phyloP scores from a whole-genome alignment of 345 rosid species.

The Hibiscus syriacus region DNA sequence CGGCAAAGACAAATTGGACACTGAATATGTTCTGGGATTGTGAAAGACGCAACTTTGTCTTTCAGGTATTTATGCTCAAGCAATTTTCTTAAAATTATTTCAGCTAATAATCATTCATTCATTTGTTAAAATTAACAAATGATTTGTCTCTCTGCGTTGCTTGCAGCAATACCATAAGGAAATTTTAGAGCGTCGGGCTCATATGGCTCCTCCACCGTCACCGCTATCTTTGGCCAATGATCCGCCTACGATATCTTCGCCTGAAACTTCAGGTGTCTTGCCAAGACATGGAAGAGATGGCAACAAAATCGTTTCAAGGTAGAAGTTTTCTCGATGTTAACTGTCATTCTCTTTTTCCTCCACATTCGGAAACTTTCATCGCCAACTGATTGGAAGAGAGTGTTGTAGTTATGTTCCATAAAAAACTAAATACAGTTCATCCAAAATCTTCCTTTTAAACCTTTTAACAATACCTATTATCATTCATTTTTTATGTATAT shows the following conservation, averaged over 20 bases:
- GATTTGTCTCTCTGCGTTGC: neutral
- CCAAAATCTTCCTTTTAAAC: too few relatives aligned
- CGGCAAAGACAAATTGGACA: conserved; percentile 71
- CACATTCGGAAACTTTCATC: conserved; percentile 3
- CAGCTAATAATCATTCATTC: neutral
- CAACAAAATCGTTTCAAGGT: conserved; percentile 25
- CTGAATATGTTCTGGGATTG: conserved; percentile 90
- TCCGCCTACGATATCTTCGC: conserved; percentile 26
- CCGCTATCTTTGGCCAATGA: conserved; percentile 27
- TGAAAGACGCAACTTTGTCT: conserved; percentile 90
- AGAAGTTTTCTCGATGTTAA: conserved; percentile 16
- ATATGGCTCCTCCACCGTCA: conserved; percentile 41
- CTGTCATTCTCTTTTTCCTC: neutral
- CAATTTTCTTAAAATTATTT: neutral
- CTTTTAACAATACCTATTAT: too few relatives aligned
- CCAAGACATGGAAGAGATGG: conserved; percentile 49
- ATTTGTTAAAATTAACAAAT: neutral
- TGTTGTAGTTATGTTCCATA: conserved; percentile 12
- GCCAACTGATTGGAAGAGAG: conserved; percentile 13
- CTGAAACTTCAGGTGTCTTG: conserved; percentile 24
- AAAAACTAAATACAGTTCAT: too few relatives aligned
- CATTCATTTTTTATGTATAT: too few relatives aligned
- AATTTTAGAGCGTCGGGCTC: conserved; percentile 37
- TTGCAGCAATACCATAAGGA: conserved; percentile 69
- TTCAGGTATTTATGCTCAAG: conserved; percentile 52